A percentile compares a stretch with the other conserved stretches of the same genome.
These are phyloP conservation scores for Yamadazyma diospyri DNA, from an alignment of 1,139 yeast genomes.

Conservation along the genomic window DNA sequence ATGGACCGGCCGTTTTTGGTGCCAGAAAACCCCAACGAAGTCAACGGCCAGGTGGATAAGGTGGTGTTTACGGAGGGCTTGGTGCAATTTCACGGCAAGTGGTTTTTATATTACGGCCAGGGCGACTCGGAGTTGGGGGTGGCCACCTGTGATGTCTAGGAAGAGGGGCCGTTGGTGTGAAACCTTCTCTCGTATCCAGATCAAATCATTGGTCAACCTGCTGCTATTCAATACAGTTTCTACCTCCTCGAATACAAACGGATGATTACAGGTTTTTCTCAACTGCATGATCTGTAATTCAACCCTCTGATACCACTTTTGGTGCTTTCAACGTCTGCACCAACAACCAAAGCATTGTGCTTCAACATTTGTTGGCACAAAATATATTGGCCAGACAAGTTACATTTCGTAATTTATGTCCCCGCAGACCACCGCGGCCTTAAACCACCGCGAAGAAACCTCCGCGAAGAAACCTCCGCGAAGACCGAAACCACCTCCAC, in stretches of 20 bases:
- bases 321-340: constrained; percentile 39
- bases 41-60: constrained; percentile 39
- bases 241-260: constrained; percentile 93
- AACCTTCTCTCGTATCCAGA: too few relatives aligned
- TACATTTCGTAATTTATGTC: too few relatives aligned
- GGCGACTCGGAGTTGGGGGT: constrained; percentile 46
- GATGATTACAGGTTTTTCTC: constrained; percentile 95
- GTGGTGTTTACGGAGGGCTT: constrained; percentile 47
- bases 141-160: constrained; percentile 29
- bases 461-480: not conserved
- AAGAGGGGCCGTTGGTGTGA: not conserved
- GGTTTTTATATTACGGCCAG: constrained; percentile 45
- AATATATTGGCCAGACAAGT: constrained; percentile 82
- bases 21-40: constrained; percentile 37
- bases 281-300: constrained; percentile 91
- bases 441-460: too few relatives aligned
- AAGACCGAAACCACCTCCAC: not conserved
- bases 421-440: too few relatives aligned
- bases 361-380: constrained; percentile 78
- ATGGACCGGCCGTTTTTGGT: constrained; percentile 34
- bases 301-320: constrained; percentile 73
- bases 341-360: constrained; percentile 62
- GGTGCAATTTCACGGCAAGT: constrained; percentile 41
- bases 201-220: constrained; percentile 61
- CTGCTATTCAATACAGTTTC: constrained; percentile 82